These are phyloP conservation scores for Pulveroboletus sp. DNA, from an alignment of 768 basidiomycete genomes.

Conservation along the genomic window DNA sequence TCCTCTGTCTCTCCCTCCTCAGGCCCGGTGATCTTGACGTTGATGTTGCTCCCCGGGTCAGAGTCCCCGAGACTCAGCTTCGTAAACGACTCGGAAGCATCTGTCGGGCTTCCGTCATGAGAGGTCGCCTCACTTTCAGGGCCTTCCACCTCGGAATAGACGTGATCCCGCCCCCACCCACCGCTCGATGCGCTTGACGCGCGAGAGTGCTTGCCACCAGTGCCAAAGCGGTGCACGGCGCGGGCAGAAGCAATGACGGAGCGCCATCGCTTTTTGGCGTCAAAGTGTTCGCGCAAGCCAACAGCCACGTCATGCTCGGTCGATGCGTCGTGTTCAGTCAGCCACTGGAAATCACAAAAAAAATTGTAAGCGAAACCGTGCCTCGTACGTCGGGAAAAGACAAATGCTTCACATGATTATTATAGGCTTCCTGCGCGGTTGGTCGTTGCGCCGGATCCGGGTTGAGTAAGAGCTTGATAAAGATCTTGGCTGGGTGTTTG, in stretches of 20 bases:
- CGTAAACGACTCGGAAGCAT: slow-evolving; percentile 19
- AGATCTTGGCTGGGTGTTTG: slow-evolving; percentile 65
- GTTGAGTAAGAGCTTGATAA: slow-evolving; percentile 70
- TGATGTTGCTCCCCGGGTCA: slow-evolving; percentile 38
- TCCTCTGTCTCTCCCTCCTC: slow-evolving; percentile 24
- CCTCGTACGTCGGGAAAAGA: neutral
- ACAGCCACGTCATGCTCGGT: slow-evolving; percentile 70
- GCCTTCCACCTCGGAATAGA: slow-evolving; percentile 21
- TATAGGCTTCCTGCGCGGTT: slow-evolving; percentile 69
- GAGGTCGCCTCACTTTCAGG: slow-evolving; percentile 34
- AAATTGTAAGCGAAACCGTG: neutral
- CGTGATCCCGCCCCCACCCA: slow-evolving; percentile 36
- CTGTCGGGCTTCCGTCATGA: slow-evolving; percentile 29
- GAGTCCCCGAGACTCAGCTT: slow-evolving; percentile 29
- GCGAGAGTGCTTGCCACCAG: slow-evolving; percentile 26
- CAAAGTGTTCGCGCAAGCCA: slow-evolving; percentile 81
- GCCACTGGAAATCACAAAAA: slow-evolving; percentile 51
- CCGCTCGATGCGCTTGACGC: slow-evolving; percentile 29
- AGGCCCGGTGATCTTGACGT: slow-evolving; percentile 38
- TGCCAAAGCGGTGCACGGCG: slow-evolving; percentile 34
- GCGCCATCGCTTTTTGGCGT: slow-evolving; percentile 72
- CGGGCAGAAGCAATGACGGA: slow-evolving; percentile 59
- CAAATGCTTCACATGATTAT: slow-evolving; percentile 53
- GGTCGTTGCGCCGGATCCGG: slow-evolving; percentile 70
- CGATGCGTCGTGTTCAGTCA: slow-evolving; percentile 62